Evolutionary conservation across 1,139 yeast genomes (phyloP), one percentile per base, ranked within the genome.

Genomic region (Ashbya aceris): DNA sequence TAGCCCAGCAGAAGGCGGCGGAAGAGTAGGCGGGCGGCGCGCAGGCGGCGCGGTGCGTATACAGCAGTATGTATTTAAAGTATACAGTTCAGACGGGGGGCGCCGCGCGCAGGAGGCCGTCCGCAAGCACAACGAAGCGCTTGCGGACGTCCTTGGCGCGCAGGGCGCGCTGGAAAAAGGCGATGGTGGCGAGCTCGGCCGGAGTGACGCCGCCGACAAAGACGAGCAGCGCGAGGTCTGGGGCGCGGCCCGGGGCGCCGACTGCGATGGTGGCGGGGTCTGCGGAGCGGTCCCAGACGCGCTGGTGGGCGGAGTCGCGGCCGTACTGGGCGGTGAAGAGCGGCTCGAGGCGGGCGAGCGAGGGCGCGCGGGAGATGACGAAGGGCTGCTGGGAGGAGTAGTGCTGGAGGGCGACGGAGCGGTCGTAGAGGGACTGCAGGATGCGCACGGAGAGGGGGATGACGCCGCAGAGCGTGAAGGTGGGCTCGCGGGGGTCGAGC

Each of bases 1-100:
- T 81, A 61, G 77, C 81, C 46, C 78, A 78, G 63, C 77, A 79
- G 57, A 81, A 83, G 73, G 76, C 81, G 70, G 80, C 58, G 50
- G 58, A 56, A 40, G 48, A 46, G 44, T 47, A 42, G 40, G 40
- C 34, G 33, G 2, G 8, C 14, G 40, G 27, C n/a, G 10, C 17
- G 9, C 11, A 26, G 35, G 27, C 17, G 17, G 36, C n/a, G 12
- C 20, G 12, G 20, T 13, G 12, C 27, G 27, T 34, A 17, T 17
- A 17, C 23, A 17, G 23, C 23, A 28, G 13, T 34, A 28, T 29
- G 11, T 29, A 29, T 29, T 29, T 29, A 29, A 11, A 29, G 13
- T 29, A 29, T 29, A 29, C 11, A 12, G 31, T 29, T n/a, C 31
- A 12, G 31, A 12, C 31, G 13, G 31, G 31, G 13, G 13, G 31